Conservation (phyloP, 352 stramenopile genomes). For the Elongisporangium undulatum region DNA sequence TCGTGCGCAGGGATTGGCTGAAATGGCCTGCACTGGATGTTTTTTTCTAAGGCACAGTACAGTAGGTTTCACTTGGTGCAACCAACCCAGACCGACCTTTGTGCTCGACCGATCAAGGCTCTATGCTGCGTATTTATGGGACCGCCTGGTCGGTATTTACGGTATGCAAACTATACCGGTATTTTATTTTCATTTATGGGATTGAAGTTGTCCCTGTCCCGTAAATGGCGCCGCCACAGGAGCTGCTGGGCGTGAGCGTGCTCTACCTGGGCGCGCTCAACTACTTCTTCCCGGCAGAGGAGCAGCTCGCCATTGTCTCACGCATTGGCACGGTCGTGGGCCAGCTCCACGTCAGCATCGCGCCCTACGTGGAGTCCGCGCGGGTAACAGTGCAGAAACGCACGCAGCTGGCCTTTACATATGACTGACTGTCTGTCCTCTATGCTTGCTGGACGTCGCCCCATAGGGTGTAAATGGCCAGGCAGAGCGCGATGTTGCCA, state of each 20-base stretch:
- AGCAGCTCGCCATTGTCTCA: conserved; percentile 45
- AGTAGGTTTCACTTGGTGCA: background rate
- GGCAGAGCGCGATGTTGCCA: background rate
- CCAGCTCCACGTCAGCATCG: conserved; percentile 36
- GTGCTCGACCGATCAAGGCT: background rate
- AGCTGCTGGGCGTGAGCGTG: conserved; percentile 45
- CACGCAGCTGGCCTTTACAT: conserved; percentile 1
- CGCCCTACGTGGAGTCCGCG: conserved; percentile 19
- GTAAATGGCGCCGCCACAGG: background rate
- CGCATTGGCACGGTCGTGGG: conserved; percentile 37
- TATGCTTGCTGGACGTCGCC: background rate
- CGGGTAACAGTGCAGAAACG: background rate
- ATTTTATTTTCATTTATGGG: background rate
- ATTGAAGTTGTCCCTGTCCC: background rate
- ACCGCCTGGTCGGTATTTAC: too few relatives aligned
- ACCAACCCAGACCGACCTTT: background rate
- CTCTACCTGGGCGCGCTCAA: conserved; percentile 55
- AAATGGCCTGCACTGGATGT: background rate
- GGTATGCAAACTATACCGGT: too few relatives aligned
- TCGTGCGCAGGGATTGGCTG: conserved; percentile 12
- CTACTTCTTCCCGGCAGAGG: conserved; percentile 53
- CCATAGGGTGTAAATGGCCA: background rate
- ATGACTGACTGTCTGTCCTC: background rate
- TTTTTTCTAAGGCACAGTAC: background rate
- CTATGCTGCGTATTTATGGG: background rate